A percentile compares a stretch with the other conserved stretches of the same genome.
Evolutionary conservation across 2,329 filamentous ascomycete species (phyloP).

Genomic region (Pseudogymnoascus sp.): DNA sequence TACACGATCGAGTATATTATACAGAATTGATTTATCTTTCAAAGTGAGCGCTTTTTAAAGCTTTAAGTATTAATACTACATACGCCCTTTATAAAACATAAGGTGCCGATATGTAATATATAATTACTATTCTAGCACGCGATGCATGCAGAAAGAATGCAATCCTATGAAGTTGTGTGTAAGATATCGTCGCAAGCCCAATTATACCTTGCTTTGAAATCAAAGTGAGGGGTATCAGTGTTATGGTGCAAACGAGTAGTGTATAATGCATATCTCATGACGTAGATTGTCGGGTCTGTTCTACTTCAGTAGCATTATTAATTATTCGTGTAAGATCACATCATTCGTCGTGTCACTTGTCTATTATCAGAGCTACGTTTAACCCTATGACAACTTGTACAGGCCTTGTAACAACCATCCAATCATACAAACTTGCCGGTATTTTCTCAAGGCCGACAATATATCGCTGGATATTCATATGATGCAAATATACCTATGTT

Average conservation of each 20-base stretch:
- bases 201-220: background rate
- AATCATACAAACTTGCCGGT: background rate
- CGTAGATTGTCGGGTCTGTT: background rate
- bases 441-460: background rate
- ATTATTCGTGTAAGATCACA: constrained; percentile 7
- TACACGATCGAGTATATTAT: background rate
- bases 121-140: background rate
- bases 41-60: background rate
- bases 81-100: background rate
- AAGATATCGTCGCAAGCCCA: background rate
- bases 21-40: background rate
- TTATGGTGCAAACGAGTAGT: background rate
- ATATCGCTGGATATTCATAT: background rate
- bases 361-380: background rate
- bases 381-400: background rate
- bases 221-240: background rate
- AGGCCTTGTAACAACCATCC: background rate
- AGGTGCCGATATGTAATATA: constrained; percentile 3
- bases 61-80: background rate
- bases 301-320: background rate
- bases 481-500: background rate
- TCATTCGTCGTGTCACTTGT: background rate
- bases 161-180: background rate
- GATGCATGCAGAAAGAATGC: constrained; percentile 3
- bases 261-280: background rate